Conservation (phyloP, 2,329 filamentous ascomycete genomes). For the Colletotrichum cordylinicola region DNA sequence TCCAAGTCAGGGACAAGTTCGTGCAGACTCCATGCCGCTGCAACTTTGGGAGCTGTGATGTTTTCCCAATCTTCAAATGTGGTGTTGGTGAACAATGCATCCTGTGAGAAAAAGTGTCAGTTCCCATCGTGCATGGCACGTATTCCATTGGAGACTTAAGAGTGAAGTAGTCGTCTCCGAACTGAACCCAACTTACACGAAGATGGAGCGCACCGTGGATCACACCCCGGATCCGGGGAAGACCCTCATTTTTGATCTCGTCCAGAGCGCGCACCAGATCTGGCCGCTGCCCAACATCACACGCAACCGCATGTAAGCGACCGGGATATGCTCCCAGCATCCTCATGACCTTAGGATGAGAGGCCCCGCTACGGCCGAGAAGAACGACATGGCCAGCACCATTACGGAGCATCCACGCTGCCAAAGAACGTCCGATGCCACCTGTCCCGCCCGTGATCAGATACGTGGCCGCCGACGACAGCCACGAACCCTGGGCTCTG, state of each 20-base stretch:
- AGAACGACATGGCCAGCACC: background rate
- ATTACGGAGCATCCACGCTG: background rate
- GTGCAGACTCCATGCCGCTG: background rate
- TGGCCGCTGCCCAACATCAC: background rate
- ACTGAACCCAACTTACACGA: background rate
- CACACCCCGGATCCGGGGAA: background rate
- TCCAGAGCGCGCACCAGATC: background rate
- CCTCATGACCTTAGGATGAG: background rate
- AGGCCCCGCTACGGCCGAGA: background rate
- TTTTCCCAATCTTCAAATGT: background rate
- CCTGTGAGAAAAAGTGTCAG: background rate
- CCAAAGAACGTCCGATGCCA: background rate
- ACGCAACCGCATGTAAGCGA: background rate
- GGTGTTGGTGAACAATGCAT: background rate
- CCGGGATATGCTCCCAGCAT: background rate
- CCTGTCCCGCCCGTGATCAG: conserved; percentile 36
- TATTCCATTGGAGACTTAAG: background rate
- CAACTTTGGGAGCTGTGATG: background rate
- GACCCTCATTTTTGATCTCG: background rate
- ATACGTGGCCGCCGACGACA: conserved; percentile 15
- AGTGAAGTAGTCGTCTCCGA: background rate
- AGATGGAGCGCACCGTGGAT: background rate
- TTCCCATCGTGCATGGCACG: background rate
- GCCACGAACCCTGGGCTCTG: background rate
- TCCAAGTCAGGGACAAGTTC: background rate